Evolutionary conservation across 2,329 filamentous ascomycete species (phyloP).

Genomic region (Xylariaceae sp.): DNA sequence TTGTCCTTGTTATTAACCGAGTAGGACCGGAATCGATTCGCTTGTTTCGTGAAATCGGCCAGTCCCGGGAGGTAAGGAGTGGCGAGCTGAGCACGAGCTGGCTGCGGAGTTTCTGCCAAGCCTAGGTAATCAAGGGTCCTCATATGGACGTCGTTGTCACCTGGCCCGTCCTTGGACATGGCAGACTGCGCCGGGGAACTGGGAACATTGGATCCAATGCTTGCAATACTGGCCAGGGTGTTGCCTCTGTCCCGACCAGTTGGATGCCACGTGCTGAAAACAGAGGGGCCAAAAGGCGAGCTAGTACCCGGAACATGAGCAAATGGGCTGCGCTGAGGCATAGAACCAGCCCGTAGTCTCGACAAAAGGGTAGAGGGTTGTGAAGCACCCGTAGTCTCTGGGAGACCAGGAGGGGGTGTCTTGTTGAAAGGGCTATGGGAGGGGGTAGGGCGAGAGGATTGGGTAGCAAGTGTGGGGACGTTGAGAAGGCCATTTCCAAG

Average conservation of each 20-base stretch:
- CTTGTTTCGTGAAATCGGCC: slow-evolving; percentile 68
- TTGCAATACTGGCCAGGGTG: slow-evolving; percentile 76
- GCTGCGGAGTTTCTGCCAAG: slow-evolving; percentile 86
- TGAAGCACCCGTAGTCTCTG: slow-evolving; percentile 41
- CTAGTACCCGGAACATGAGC: slow-evolving; percentile 47
- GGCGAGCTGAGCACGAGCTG: slow-evolving; percentile 65
- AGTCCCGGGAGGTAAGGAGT: slow-evolving; percentile 72
- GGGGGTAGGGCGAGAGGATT: slow-evolving; percentile 78
- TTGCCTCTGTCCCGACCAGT: slow-evolving; percentile 71
- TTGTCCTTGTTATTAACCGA: slow-evolving; percentile 98
- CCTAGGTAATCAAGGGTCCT: slow-evolving; percentile 94
- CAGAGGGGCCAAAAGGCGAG: slow-evolving; percentile 78
- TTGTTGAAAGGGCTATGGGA: slow-evolving; percentile 86
- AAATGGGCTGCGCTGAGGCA: slow-evolving; percentile 80
- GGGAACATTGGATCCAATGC: slow-evolving; percentile 84
- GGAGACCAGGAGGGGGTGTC: slow-evolving; percentile 54
- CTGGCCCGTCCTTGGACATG: slow-evolving; percentile 77
- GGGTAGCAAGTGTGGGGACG: slow-evolving; percentile 57
- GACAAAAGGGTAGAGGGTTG: slow-evolving; percentile 72
- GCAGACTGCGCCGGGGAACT: slow-evolving; percentile 82
- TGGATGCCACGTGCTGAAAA: slow-evolving; percentile 84
- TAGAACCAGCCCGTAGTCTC: slow-evolving; percentile 82
- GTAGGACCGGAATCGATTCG: slow-evolving; percentile 90
- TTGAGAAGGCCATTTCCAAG: slow-evolving; percentile 55
- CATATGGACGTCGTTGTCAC: slow-evolving; percentile 80